Base-by-base conservation (phyloP, 805 yeast species). In the Lipomyces starkeyi region DNA sequence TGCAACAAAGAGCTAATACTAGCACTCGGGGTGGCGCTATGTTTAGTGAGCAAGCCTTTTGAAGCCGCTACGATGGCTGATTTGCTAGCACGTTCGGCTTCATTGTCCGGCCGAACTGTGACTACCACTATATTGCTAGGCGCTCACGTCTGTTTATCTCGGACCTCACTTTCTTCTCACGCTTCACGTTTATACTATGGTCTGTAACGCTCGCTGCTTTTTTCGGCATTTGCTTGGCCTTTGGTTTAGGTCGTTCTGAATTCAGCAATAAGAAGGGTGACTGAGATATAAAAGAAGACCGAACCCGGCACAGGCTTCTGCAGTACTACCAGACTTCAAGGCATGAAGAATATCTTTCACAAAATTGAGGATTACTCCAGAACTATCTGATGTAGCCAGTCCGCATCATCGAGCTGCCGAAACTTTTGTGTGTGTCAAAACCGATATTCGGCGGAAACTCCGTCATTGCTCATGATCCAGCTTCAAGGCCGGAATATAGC, bases 41-140 rank as follows among this genome's bases (percentile, higher is more conserved):
- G 17, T 43, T 1, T 14, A 43, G 2, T 43, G 20, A 43, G 49
- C 49, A 17, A 43, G 20, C 0, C 17, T 5, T 2, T 43, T 43
- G 49, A 43, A 43, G 49, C 5, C 0, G 0, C 17, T 14, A 17
- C 2, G 0, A 22, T 43, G 22, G 8, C 7, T 17, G 49, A 17
- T 2, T 43, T 43, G 49, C 1, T 43, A 17, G 3, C 8, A 17
- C 22, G 20, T 14, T 43, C 49, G 17, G 22, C 49, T 14, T 43
- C 49, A 6, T 43, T 43, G 49, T 43, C 49, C 20, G 49, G 49
- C 49, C n/a, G 49, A 43, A 43, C 49, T 17, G 49, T 43, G 49
- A 43, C 5, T 43, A 43, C 49, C 22, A 43, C 49, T 17, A 1
- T 43, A 22, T 17, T 43, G 49, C 7, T 43, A 43, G 49, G 22